phyloP scores from a whole-genome alignment of 2,329 filamentous ascomycete genomes.

The Diaporthe capsici region DNA sequence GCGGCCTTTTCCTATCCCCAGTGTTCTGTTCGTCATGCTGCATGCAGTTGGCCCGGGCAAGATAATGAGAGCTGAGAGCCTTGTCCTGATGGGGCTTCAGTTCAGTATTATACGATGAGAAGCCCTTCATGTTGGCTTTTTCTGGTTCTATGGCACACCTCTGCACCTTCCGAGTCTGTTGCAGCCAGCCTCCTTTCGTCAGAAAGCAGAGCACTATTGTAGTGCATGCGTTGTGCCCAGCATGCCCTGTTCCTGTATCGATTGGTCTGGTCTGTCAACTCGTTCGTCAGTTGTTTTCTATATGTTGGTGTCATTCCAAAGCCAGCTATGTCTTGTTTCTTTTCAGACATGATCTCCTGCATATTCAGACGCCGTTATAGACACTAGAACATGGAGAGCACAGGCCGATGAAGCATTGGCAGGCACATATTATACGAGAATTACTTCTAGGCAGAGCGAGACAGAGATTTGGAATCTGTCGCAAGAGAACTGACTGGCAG shows the following conservation, averaged over 20 bases:
- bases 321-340: neutral
- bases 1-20: neutral
- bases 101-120: neutral
- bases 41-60: neutral
- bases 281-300: neutral
- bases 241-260: neutral
- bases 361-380: neutral
- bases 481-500: neutral
- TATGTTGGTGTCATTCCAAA: neutral
- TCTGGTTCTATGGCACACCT: neutral
- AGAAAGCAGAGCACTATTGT: neutral
- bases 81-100: too few relatives aligned
- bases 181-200: neutral
- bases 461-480: neutral
- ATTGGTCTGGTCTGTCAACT: neutral
- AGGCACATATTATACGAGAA: neutral
- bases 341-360: neutral
- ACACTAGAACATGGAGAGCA: slow-evolving; percentile 17
- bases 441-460: neutral
- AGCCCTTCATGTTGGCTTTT: neutral
- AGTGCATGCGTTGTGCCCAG: neutral
- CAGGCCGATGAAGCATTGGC: neutral
- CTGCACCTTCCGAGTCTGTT: neutral
- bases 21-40: slow-evolving; percentile 12
- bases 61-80: neutral